A percentile compares a stretch with the other conserved stretches of the same genome.
Conservation (phyloP, 2,329 filamentous ascomycete species). For the Ceratocystis cubensis region DNA sequence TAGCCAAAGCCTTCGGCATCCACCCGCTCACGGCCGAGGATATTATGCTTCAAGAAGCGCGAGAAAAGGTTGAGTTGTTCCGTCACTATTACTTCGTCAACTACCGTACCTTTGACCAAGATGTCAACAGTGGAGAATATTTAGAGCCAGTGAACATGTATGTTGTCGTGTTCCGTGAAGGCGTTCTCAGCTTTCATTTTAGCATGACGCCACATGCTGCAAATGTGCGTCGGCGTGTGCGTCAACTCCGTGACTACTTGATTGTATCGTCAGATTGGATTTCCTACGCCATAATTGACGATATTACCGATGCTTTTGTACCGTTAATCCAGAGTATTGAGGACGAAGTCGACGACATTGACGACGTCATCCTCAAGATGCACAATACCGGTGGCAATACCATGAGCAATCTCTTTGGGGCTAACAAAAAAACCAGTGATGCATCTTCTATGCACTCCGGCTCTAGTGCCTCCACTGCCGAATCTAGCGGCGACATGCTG, state of each 20-base stretch:
- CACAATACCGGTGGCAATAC: conserved; percentile 34
- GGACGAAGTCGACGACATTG: conserved; percentile 92
- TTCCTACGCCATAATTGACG: conserved; percentile 93
- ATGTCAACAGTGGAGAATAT: conserved; percentile 76
- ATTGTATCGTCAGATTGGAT: conserved; percentile 95
- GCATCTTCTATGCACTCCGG: conserved; percentile 30
- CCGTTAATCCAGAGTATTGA: conserved; percentile 88
- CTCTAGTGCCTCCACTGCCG: conserved; percentile 25
- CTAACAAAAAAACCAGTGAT: conserved; percentile 26
- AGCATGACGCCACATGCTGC: conserved; percentile 91
- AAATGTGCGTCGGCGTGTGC: conserved; percentile 85
- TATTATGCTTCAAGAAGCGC: conserved; percentile 92
- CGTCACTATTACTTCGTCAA: conserved; percentile 98
- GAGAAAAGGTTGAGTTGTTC: conserved; percentile 96
- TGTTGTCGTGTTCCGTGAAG: conserved; percentile 89
- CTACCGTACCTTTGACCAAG: conserved; percentile 95
- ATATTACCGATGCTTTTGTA: conserved; percentile 92
- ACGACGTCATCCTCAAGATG: conserved; percentile 75
- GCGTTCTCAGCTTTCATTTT: conserved; percentile 93
- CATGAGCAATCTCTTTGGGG: background rate
- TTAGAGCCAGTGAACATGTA: conserved; percentile 96
- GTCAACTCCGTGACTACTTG: conserved; percentile 86
- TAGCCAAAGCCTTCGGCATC: conserved; percentile 87
- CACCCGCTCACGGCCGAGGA: conserved; percentile 93
- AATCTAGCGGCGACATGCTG: conserved; percentile 66